Evolutionary conservation across 208 protist genomes (phyloP), one percentile per base, ranked within the genome.

Genomic region (Trypanosomatidae sp.): DNA sequence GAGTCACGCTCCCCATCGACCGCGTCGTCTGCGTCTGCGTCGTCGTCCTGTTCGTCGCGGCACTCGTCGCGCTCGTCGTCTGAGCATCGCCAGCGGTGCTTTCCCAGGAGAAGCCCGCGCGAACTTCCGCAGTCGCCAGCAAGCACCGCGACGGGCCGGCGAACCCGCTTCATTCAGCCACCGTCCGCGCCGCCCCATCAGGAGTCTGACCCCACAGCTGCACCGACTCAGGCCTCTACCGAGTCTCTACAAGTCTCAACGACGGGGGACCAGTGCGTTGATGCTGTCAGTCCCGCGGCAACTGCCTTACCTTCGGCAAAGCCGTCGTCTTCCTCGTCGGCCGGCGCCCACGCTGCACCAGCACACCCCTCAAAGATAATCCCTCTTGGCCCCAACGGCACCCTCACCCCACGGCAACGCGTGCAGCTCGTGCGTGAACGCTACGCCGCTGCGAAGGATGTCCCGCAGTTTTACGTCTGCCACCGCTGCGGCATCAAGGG

Each of bases 401-500:
- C 83, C 13, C 74, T 91, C n/a, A 91, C 86, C 3, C 76, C 80
- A 36, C 73, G 75, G 62, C 89, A 94, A 65, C 77, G 79, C 28
- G 84, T 94, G 49, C 89, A 94, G 60, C 82, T 94, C n/a, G 79
- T 91, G 58, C 85, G 83, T 3, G 83, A 94, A 68, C 78, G 77
- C 19, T 91, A 92, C 76, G 79, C 76, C n/a, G 76, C 86, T 9
- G 72, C 90, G 19, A 81, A 74, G 36, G 74, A 82, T 25, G 91
- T 94, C 59, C 85, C 88, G 41, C 80, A 76, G 44, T 96, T 93
- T 72, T 94, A 96, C 73, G 89, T 96, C 8, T 96, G 91, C 74
- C 66, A 90, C 71, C 87, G 89, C 60, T 96, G 91, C 71, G 86
- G 91, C 2, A 78, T 59, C 62, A 96, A 96, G 76, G 91, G 91